Conservation (phyloP, 441 rosid genomes). For the Gossypium trilobum region DNA sequence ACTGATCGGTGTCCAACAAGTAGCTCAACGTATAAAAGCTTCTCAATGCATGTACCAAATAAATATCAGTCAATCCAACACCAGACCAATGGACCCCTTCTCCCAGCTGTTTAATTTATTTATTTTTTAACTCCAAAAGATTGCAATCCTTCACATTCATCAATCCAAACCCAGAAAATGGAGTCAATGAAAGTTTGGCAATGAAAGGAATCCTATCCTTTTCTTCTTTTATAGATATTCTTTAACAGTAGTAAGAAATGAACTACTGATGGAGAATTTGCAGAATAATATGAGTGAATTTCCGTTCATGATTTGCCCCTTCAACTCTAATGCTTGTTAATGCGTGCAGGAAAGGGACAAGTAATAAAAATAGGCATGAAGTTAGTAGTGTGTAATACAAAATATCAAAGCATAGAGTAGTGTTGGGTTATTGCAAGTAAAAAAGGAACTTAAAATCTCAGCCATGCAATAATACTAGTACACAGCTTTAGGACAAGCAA, state of each 20-base stretch:
- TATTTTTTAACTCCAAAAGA: neutral
- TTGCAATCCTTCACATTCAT: neutral
- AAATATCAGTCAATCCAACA: neutral
- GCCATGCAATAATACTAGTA: constrained; percentile 1
- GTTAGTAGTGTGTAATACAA: neutral
- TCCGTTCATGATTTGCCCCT: neutral
- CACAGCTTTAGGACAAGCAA: neutral
- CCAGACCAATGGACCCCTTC: neutral
- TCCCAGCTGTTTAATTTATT: neutral
- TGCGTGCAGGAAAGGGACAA: neutral
- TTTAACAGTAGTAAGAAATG: neutral
- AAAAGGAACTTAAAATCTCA: constrained; percentile 12
- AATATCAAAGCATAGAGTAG: neutral
- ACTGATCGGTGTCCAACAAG: neutral
- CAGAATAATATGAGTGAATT: neutral
- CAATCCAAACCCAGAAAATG: neutral
- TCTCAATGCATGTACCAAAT: constrained; percentile 11
- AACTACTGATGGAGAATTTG: neutral
- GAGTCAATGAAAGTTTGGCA: neutral
- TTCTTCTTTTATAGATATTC: neutral
- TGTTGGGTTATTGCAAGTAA: constrained; percentile 18
- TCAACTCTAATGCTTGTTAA: neutral
- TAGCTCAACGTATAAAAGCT: neutral
- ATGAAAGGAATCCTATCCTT: neutral
- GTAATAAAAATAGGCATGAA: neutral